Base-by-base conservation (phyloP, 495 filamentous ascomycete species). In the Tuber borchii region DNA sequence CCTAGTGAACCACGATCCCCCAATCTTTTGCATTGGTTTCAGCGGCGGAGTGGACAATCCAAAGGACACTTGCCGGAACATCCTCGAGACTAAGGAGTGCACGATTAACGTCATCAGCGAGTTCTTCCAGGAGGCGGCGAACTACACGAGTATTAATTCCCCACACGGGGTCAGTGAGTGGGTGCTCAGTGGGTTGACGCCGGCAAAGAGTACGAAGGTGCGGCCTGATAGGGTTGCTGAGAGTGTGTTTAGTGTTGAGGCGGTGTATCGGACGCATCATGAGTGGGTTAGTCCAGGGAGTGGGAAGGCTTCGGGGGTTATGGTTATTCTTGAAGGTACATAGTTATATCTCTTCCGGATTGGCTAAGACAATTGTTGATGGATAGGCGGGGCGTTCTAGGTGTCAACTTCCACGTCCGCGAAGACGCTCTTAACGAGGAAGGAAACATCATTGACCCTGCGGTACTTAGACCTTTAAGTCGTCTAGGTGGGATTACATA, bases 71-170 rank as follows among this genome's bases (percentile, higher is more conserved):
- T 84, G 96, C 76, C 86, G 85, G 79, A 96, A 97, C 83, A 85
- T 98, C 70, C 79, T 85, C 51, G 90, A 90, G 51, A 89, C 87
- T 0, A 83, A 87, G 44, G 94, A 98, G 85, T 91, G 91, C 83
- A 90, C 90, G 31, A 91, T 97, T 83, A 97, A 95, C 82, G 91
- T 97, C 74, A 91, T 97, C 77, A 89, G 88, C 0, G 93, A 97
- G 85, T 88, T 90, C 83, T 96, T 90, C 81, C 80, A 96, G 75
- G 94, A 97, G 85, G 95, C 95, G 0, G 94, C 94, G 31, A 97
- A 98, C 83, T 87, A 88, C 31, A 88, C 90, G 14, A 86, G 88
- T 20, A 88, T 97, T 82, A 93, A 97, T 81, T 88, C 92, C 0
- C 94, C 94, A 0, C 90, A 90, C 69, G 93, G 92, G 0, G 85